Conservation (phyloP, 179 eudicot genomes). For the Spinacia oleracea region DNA sequence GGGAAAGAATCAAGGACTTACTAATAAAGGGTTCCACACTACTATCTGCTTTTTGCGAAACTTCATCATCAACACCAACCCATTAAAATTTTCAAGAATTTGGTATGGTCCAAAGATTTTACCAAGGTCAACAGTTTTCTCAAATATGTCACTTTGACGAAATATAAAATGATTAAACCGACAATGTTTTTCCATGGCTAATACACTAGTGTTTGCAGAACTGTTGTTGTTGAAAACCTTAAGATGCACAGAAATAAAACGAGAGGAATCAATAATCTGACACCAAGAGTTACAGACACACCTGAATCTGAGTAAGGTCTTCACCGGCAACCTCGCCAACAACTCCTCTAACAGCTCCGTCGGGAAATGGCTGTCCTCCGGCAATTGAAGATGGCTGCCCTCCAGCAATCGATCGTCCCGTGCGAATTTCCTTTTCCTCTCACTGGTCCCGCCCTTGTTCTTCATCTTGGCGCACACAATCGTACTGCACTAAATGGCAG, state of each 20-base stretch:
- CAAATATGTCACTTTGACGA: neutral
- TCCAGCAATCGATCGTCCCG: too few species aligned
- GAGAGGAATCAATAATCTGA: neutral
- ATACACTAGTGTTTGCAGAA: neutral
- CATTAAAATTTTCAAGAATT: neutral
- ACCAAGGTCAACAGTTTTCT: neutral
- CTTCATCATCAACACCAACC: neutral
- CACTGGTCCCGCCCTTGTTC: too few species aligned
- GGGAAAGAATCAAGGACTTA: neutral
- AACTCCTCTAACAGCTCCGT: neutral
- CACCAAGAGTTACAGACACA: neutral
- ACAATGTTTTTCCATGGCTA: neutral
- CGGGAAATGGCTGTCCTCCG: neutral
- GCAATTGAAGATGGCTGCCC: too few species aligned
- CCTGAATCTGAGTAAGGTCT: neutral
- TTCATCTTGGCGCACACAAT: too few species aligned
- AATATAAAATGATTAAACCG: too few species aligned
- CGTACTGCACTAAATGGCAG: too few species aligned
- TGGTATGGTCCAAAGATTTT: neutral
- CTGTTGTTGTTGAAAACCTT: neutral
- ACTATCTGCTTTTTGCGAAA: neutral
- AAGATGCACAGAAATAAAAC: neutral
- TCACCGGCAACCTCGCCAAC: neutral
- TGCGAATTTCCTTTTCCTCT: too few species aligned
- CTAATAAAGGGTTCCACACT: neutral